phyloP scores from a whole-genome alignment of 495 filamentous ascomycete species.

The Penicillium coffeae region DNA sequence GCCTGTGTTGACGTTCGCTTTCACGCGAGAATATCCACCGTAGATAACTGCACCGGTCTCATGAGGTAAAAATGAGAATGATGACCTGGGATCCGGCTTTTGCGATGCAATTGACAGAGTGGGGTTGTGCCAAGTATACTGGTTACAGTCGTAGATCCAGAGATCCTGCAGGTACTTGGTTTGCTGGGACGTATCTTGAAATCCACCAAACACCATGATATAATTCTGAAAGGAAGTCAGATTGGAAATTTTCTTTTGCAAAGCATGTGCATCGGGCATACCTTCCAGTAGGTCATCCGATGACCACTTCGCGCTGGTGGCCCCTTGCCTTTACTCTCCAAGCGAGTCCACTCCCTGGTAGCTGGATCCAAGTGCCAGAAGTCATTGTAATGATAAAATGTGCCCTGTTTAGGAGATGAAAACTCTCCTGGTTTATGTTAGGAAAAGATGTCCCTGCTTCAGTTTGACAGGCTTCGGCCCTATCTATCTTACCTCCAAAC shows the following conservation, averaged over 20 bases:
- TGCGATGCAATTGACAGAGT: slow-evolving; percentile 66
- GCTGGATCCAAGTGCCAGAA: slow-evolving; percentile 89
- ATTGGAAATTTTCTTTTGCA: not conserved
- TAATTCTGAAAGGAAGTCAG: slow-evolving; percentile 47
- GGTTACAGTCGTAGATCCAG: slow-evolving; percentile 66
- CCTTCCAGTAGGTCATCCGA: slow-evolving; percentile 91
- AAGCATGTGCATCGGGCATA: no score
- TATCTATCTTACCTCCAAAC: slow-evolving; percentile 64
- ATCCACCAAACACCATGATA: slow-evolving; percentile 74
- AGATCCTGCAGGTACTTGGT: slow-evolving; percentile 80
- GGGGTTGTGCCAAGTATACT: slow-evolving; percentile 74
- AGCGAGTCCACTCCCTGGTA: slow-evolving; percentile 79
- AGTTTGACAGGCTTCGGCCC: not conserved
- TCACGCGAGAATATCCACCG: slow-evolving; percentile 90
- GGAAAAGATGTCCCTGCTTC: slow-evolving; percentile 7
- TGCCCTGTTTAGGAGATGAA: slow-evolving; percentile 88
- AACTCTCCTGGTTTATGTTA: slow-evolving; percentile 44
- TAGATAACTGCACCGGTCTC: slow-evolving; percentile 84
- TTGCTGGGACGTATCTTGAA: slow-evolving; percentile 91
- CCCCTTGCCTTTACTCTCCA: slow-evolving; percentile 82
- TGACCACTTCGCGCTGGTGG: slow-evolving; percentile 91
- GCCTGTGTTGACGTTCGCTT: slow-evolving; percentile 49
- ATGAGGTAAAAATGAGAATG: slow-evolving; percentile 86
- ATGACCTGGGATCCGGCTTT: slow-evolving; percentile 85
- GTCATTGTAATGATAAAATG: slow-evolving; percentile 98